phyloP scores from a whole-genome alignment of 129 eudicot species.

The Smallanthus sonchifolius region DNA sequence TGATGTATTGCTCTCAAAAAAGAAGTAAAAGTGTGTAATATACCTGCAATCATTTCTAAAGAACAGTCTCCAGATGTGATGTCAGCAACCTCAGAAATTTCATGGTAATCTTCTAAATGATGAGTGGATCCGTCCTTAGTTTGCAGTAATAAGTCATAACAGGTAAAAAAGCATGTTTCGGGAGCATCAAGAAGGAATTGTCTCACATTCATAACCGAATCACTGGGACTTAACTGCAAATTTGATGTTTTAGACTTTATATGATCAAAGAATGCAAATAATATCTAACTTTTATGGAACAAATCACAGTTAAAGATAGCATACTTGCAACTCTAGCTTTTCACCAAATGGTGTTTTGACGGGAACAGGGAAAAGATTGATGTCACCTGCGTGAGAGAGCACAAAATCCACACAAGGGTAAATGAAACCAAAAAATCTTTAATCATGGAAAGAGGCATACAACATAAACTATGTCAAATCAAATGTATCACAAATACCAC shows the following conservation, averaged over 20 bases:
- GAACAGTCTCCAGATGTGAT: constrained; percentile 76
- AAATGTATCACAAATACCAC: neutral
- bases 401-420: neutral
- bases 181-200: constrained; percentile 98
- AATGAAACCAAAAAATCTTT: neutral
- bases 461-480: neutral
- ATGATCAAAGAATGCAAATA: neutral
- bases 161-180: constrained; percentile 81
- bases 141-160: constrained; percentile 82
- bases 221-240: constrained; percentile 90
- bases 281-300: neutral
- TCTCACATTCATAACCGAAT: constrained; percentile 97
- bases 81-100: constrained; percentile 92
- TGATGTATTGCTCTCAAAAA: neutral
- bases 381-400: constrained; percentile 50
- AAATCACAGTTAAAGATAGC: constrained; percentile 13
- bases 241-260: neutral
- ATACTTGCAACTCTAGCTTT: constrained; percentile 86
- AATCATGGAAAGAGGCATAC: neutral
- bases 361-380: constrained; percentile 77
- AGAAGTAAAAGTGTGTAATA: neutral
- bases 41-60: constrained; percentile 94
- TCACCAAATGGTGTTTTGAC: constrained; percentile 86
- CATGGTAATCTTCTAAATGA: constrained; percentile 90
- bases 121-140: constrained; percentile 73